These are phyloP conservation scores for Salix brachista DNA, from an alignment of 345 rosid genomes.

Conservation along the genomic window DNA sequence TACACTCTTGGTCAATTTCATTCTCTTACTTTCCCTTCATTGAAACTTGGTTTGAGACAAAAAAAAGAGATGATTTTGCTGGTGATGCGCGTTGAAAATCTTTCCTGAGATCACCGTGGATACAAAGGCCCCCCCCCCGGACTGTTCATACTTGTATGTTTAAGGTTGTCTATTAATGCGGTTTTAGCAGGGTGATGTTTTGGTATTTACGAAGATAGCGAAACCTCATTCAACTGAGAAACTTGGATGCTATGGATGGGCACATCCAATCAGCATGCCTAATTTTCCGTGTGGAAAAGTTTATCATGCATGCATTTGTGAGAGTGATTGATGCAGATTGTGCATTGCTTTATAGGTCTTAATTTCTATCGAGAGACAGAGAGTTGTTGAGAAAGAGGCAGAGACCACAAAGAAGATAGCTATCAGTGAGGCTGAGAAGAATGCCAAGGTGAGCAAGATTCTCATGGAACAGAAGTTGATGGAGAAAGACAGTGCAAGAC, in stretches of 20 bases:
- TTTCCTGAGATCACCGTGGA: neutral
- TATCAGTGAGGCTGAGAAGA: slow-evolving; percentile 87
- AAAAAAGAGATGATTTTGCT: neutral
- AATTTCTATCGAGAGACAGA: slow-evolving; percentile 77
- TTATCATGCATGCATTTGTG: neutral
- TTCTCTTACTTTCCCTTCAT: neutral
- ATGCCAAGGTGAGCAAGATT: slow-evolving; percentile 77
- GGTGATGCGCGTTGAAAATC: neutral
- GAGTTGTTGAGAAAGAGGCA: slow-evolving; percentile 84
- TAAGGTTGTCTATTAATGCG: neutral
- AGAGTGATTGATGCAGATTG: neutral
- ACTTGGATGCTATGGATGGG: neutral
- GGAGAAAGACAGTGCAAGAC: slow-evolving; percentile 77
- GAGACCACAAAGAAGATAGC: slow-evolving; percentile 87
- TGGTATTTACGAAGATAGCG: neutral
- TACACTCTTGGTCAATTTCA: neutral
- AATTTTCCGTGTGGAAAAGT: neutral
- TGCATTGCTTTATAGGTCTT: slow-evolving; percentile 49
- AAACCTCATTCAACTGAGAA: neutral
- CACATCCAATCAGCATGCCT: neutral
- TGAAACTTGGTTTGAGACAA: neutral
- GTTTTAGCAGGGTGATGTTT: neutral
- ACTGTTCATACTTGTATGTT: neutral
- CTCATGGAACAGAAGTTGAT: slow-evolving; percentile 78
- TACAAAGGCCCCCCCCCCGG: neutral